phyloP scores from a whole-genome alignment of 2,329 filamentous ascomycete species.

The Cladophialophora chaetospira region DNA sequence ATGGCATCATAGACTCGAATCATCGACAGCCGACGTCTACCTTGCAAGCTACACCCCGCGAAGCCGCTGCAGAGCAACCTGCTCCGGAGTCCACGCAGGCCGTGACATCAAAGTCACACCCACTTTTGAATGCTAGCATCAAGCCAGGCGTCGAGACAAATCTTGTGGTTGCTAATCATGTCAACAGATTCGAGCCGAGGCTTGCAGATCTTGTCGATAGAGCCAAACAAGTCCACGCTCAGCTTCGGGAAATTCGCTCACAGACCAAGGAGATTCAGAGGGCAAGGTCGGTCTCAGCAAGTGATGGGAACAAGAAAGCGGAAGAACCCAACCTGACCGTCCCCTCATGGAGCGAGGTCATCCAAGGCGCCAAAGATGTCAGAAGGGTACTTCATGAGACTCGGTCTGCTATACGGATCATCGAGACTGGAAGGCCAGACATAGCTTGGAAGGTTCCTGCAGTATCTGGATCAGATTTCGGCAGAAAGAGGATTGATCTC shows the following conservation, averaged over 20 bases:
- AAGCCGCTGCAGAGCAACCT: not conserved
- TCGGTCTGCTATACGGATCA: constrained; percentile 17
- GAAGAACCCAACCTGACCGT: not conserved
- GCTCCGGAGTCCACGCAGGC: not conserved
- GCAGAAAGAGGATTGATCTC: constrained; percentile 21
- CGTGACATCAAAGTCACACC: constrained; percentile 11
- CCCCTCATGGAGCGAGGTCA: constrained; percentile 19
- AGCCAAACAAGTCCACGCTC: constrained; percentile 17
- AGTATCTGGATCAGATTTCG: constrained; percentile 15
- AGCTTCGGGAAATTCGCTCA: constrained; percentile 3
- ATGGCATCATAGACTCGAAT: constrained; percentile 28
- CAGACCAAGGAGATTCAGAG: not conserved
- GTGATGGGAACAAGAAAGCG: not conserved
- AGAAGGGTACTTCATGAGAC: constrained; percentile 25
- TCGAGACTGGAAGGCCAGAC: constrained; percentile 20
- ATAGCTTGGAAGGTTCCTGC: constrained; percentile 21
- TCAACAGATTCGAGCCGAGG: constrained; percentile 29
- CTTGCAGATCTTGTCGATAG: constrained; percentile 26
- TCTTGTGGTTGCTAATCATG: constrained; percentile 27
- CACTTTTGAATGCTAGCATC: constrained; percentile 26
- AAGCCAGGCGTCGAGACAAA: constrained; percentile 29
- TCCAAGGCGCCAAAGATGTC: constrained; percentile 25
- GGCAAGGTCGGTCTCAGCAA: not conserved
- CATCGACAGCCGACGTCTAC: constrained; percentile 15
- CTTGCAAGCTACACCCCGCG: not conserved